These are phyloP conservation scores for Saussurea involucrata DNA, from an alignment of 129 eudicot species.

Conservation along the genomic window DNA sequence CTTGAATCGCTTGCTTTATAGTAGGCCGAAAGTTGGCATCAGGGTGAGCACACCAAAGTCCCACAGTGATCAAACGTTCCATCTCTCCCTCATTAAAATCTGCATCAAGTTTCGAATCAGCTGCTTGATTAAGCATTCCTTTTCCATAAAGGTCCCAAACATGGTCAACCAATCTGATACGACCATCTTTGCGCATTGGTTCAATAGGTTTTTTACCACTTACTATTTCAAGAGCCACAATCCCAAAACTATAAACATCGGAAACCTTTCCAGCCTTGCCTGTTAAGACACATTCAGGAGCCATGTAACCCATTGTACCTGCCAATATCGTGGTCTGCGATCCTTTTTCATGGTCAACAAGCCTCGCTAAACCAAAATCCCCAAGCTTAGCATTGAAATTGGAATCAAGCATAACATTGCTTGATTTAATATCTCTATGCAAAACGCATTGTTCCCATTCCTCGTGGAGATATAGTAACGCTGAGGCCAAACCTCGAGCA, in stretches of 20 bases:
- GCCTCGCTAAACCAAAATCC: conserved; percentile 51
- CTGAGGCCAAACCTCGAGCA: conserved; percentile 38
- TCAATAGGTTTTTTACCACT: conserved; percentile 34
- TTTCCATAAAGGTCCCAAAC: conserved; percentile 43
- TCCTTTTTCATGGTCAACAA: conserved; percentile 44
- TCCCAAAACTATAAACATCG: conserved; percentile 54
- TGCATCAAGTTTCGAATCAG: conserved; percentile 28
- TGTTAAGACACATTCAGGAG: conserved; percentile 41
- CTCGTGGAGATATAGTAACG: conserved; percentile 47
- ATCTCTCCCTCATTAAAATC: conserved; percentile 28
- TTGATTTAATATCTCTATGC: conserved; percentile 31
- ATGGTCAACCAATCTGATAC: conserved; percentile 24
- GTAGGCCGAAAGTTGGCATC: conserved; percentile 39
- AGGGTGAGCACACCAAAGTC: conserved; percentile 56
- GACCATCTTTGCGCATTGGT: conserved; percentile 1
- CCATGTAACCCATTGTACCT: conserved; percentile 51
- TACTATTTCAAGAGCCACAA: conserved; percentile 43
- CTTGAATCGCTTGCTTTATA: conserved; percentile 45
- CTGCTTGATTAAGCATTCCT: conserved; percentile 28
- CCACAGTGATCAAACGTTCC: conserved; percentile 36
- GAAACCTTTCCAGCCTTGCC: conserved; percentile 48
- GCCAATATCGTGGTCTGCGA: conserved; percentile 38
- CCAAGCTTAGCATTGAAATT: conserved; percentile 44
- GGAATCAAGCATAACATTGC: conserved; percentile 49
- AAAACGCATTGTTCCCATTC: conserved; percentile 36